A percentile compares a stretch with the other conserved stretches of the same genome.
phyloP scores from a whole-genome alignment of 306 rosid species.

The Amphicarpaea edgeworthii region DNA sequence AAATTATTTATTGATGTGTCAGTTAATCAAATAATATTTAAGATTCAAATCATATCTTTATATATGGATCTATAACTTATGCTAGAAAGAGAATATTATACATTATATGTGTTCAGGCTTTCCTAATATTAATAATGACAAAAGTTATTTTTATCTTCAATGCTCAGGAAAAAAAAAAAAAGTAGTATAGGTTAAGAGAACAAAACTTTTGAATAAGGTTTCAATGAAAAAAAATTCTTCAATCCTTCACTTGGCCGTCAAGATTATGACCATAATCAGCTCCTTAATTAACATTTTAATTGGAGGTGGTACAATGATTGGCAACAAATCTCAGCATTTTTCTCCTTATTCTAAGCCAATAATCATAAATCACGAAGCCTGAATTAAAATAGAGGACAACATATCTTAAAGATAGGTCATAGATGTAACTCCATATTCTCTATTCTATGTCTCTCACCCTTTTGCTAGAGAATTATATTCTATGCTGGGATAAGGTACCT shows the following conservation, averaged over 20 bases:
- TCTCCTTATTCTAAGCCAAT: constrained; percentile 27
- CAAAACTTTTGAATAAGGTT: constrained; percentile 18
- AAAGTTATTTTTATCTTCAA: no score
- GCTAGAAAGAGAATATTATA: no score
- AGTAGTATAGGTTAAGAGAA: constrained; percentile 8
- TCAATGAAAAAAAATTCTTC: constrained; percentile 1
- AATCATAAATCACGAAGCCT: constrained; percentile 13
- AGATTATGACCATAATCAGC: constrained; percentile 34
- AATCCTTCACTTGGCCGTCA: constrained; percentile 41
- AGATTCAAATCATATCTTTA: no score
- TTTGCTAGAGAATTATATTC: constrained; percentile 35
- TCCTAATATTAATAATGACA: no score
- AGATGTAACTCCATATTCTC: constrained; percentile 45
- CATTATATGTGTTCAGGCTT: no score
- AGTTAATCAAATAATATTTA: no score
- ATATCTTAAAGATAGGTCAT: neutral
- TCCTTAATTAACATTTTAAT: constrained; percentile 8
- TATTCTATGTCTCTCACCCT: constrained; percentile 25
- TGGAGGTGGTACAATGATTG: constrained; percentile 18
- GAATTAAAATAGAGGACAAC: neutral
- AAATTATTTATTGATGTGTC: no score
- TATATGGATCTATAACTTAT: no score
- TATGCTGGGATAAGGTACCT: constrained; percentile 31
- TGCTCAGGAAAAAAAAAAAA: no score
- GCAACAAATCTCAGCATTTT: constrained; percentile 37